phyloP scores from a whole-genome alignment of 495 filamentous ascomycete genomes.

The Aspergillus diversus region DNA sequence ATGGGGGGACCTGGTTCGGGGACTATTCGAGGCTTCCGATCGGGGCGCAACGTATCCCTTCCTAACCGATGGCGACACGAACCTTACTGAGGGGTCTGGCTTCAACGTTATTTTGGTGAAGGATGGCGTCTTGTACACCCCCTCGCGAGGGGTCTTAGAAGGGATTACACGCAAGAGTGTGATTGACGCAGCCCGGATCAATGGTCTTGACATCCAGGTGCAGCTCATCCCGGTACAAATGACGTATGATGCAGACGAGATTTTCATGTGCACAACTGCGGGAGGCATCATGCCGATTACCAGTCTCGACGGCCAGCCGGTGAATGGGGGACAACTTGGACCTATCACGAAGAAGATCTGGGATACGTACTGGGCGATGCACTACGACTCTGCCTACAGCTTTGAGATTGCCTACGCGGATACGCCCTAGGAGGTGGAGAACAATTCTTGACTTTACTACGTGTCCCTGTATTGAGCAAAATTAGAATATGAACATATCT shows the following conservation, averaged over 20 bases:
- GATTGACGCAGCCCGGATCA: conserved; percentile 30
- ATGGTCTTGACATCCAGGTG: conserved; percentile 29
- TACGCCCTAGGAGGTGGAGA: not conserved
- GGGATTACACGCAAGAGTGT: conserved; percentile 41
- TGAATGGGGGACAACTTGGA: conserved; percentile 39
- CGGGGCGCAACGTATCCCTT: conserved; percentile 39
- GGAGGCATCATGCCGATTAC: conserved; percentile 48
- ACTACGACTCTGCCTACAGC: conserved; percentile 38
- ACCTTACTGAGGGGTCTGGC: conserved; percentile 38
- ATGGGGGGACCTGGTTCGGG: conserved; percentile 44
- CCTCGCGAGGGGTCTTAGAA: conserved; percentile 36
- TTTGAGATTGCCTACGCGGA: conserved; percentile 23
- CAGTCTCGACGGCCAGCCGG: conserved; percentile 35
- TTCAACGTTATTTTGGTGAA: conserved; percentile 41
- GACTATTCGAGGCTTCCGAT: conserved; percentile 34
- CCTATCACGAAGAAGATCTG: conserved; percentile 44
- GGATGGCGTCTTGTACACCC: conserved; percentile 35
- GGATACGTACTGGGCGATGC: conserved; percentile 46
- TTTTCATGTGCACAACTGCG: conserved; percentile 45
- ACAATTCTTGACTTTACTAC: not conserved
- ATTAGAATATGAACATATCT: not conserved
- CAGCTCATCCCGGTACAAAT: conserved; percentile 35
- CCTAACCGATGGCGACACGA: conserved; percentile 41
- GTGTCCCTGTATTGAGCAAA: not conserved
- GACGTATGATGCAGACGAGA: conserved; percentile 38